These are phyloP conservation scores for Fusarium gaditjirri DNA, from an alignment of 2,329 filamentous ascomycete species.

Conservation along the genomic window DNA sequence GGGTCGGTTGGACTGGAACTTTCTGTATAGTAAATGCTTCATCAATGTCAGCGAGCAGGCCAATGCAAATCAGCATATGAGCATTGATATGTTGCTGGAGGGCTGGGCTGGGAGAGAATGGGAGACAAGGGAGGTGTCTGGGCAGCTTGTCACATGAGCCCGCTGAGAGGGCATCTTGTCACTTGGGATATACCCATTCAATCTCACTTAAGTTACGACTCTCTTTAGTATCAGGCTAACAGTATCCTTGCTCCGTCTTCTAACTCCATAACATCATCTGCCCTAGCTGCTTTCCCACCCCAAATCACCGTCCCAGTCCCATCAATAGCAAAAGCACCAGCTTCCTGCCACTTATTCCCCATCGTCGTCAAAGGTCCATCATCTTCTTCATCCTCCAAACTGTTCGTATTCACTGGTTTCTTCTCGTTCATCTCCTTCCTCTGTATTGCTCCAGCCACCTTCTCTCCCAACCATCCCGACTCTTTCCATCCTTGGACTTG, in stretches of 20 bases:
- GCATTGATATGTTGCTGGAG: not conserved
- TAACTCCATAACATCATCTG: constrained; percentile 64
- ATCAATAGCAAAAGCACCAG: constrained; percentile 63
- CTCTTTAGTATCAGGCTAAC: constrained; percentile 28
- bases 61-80: not conserved
- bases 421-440: constrained; percentile 46
- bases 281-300: constrained; percentile 59
- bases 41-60: not conserved
- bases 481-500: constrained; percentile 64
- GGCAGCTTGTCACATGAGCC: not conserved
- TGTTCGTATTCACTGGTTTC: not conserved
- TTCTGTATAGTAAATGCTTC: not conserved
- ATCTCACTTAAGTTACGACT: too few species aligned
- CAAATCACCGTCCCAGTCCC: constrained; percentile 61
- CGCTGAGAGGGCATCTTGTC: too few species aligned
- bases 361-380: constrained; percentile 57
- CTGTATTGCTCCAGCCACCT: constrained; percentile 60
- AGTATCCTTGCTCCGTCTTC: constrained; percentile 59
- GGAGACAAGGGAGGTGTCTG: not conserved
- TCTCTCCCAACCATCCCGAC: constrained; percentile 64
- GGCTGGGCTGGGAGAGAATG: not conserved
- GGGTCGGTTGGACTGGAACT: constrained; percentile 4
- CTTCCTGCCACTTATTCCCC: constrained; percentile 68
- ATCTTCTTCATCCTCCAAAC: constrained; percentile 38
- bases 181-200: too few species aligned